Conservation (phyloP, 225 moss, liverwort and hornwort species). For the Takakia lepidozioides region DNA sequence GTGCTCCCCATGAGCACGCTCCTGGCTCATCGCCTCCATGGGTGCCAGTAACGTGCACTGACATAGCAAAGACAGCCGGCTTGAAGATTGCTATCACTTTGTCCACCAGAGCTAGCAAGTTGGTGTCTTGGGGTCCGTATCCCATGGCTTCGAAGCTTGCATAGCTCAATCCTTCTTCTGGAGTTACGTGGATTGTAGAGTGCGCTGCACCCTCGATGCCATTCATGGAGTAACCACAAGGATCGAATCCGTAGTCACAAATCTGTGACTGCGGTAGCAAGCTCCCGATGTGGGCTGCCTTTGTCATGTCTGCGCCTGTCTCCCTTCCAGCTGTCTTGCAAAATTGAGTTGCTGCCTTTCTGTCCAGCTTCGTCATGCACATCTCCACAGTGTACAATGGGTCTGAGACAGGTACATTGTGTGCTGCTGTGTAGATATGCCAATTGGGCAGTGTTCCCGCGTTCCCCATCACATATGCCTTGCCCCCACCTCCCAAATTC, state of each 20-base stretch:
- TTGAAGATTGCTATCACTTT: conserved; percentile 44
- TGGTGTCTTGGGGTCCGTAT: conserved; percentile 40
- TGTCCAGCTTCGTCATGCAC: conserved; percentile 78
- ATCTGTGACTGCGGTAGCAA: conserved; percentile 52
- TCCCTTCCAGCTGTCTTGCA: conserved; percentile 32
- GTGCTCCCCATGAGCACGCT: conserved; percentile 35
- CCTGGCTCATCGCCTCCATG: conserved; percentile 11
- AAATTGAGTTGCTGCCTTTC: conserved; percentile 36
- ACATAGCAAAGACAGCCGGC: conserved; percentile 60
- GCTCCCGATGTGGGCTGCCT: conserved; percentile 32
- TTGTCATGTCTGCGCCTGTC: conserved; percentile 57
- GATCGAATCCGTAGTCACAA: conserved; percentile 77
- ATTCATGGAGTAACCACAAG: conserved; percentile 90
- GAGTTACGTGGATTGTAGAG: conserved; percentile 85
- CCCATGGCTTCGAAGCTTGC: conserved; percentile 95
- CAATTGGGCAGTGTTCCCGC: conserved; percentile 48
- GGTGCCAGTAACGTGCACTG: conserved; percentile 38
- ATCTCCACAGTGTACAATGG: conserved; percentile 61
- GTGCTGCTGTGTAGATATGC: conserved; percentile 68
- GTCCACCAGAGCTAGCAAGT: conserved; percentile 36
- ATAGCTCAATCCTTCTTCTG: conserved; percentile 68
- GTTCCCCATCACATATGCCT: conserved; percentile 66
- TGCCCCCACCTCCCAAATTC: conserved; percentile 56
- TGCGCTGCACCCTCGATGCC: conserved; percentile 61
- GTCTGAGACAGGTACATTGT: conserved; percentile 9